These are phyloP conservation scores for Corrigiola litoralis DNA, from an alignment of 179 eudicot genomes.

Conservation along the genomic window DNA sequence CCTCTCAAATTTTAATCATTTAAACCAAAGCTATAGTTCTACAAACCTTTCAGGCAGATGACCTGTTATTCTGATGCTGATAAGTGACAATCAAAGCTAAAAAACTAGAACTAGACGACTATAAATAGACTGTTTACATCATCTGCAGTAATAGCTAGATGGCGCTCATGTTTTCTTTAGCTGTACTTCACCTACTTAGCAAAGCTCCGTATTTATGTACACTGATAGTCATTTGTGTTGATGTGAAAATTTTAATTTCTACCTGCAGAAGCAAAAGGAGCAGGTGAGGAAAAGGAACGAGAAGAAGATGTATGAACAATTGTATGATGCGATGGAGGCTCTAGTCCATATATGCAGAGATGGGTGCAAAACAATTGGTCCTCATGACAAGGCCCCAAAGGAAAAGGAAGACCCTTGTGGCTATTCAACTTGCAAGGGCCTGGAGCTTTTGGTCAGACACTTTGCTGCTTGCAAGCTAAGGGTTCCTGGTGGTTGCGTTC, in stretches of 20 bases:
- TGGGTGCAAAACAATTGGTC: slow-evolving; percentile 87
- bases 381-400: slow-evolving; percentile 52
- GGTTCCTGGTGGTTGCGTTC: slow-evolving; percentile 77
- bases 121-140: too few relatives aligned
- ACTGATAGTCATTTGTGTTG: not conserved
- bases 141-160: too few relatives aligned
- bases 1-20: not conserved
- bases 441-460: slow-evolving; percentile 71
- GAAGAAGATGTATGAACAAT: slow-evolving; percentile 52
- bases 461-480: slow-evolving; percentile 79
- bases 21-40: not conserved
- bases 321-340: slow-evolving; percentile 97
- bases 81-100: too few relatives aligned
- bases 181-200: too few relatives aligned
- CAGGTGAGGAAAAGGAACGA: slow-evolving; percentile 46
- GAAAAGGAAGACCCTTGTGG: slow-evolving; percentile 56
- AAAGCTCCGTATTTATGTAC: too few relatives aligned
- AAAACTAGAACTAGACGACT: too few relatives aligned
- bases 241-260: not conserved
- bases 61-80: too few relatives aligned
- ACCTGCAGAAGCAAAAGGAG: slow-evolving; percentile 42
- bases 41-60: too few relatives aligned
- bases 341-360: slow-evolving; percentile 83
- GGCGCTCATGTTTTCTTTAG: too few relatives aligned
- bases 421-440: slow-evolving; percentile 62